These are phyloP conservation scores for Solanum commersonii DNA, from an alignment of 257 asterid species.

Conservation along the genomic window DNA sequence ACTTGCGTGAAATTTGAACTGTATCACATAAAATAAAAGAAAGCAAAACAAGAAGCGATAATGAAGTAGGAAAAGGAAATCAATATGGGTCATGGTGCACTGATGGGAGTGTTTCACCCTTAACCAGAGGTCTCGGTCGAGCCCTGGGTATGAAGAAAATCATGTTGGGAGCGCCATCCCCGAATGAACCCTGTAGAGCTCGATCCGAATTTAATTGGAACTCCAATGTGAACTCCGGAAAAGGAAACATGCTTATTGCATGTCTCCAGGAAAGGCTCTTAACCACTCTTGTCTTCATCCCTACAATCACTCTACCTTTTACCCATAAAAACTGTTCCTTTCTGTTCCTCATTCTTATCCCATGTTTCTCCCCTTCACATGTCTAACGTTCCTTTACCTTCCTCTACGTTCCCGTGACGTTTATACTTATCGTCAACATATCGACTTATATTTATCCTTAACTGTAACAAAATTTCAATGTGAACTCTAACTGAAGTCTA, in stretches of 20 bases:
- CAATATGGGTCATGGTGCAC: too few species aligned
- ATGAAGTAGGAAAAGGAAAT: background rate
- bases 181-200: too few species aligned
- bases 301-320: background rate
- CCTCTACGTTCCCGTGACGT: background rate
- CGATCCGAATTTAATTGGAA: too few species aligned
- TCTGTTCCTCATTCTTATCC: background rate
- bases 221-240: background rate
- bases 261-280: background rate
- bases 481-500: background rate
- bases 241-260: background rate
- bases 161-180: too few species aligned
- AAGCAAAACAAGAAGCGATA: background rate
- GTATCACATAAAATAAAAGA: too few species aligned
- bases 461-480: background rate
- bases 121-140: too few species aligned
- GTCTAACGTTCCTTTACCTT: background rate
- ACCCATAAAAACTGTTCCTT: background rate
- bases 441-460: background rate
- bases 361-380: background rate
- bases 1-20: background rate
- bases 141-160: too few species aligned
- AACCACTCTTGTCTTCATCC: background rate
- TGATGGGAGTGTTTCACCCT: too few species aligned
- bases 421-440: background rate